phyloP scores from a whole-genome alignment of 2,329 filamentous ascomycete species.

The Lasiodiplodia sp. region DNA sequence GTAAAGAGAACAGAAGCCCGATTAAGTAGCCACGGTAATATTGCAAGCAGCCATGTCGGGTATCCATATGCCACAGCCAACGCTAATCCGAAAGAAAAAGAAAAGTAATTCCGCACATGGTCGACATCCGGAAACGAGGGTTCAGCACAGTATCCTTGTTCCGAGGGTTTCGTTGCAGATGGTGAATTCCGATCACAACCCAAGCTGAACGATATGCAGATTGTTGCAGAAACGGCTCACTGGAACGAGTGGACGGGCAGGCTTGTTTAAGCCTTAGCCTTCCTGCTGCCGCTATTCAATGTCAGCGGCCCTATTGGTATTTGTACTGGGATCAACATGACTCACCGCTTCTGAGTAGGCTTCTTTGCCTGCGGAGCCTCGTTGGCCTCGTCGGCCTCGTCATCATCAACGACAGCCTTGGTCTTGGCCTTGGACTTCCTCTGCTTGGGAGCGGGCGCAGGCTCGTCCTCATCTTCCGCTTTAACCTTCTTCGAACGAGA shows the following conservation, averaged over 20 bases:
- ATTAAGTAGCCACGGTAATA: conserved; percentile 3
- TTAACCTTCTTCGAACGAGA: conserved; percentile 46
- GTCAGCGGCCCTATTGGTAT: neutral
- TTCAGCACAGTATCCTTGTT: neutral
- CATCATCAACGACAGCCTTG: neutral
- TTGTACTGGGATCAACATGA: neutral
- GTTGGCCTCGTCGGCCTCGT: neutral
- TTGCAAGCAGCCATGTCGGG: conserved; percentile 15
- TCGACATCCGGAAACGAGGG: neutral
- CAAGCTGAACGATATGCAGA: neutral
- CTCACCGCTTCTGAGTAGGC: conserved; percentile 25
- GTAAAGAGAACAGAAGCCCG: neutral
- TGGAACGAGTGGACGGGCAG: neutral
- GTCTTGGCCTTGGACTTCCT: conserved; percentile 19
- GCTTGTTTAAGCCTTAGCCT: conserved; percentile 16
- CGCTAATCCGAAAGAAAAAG: neutral
- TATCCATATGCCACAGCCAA: conserved; percentile 7
- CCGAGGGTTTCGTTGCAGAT: neutral
- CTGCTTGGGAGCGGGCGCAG: neutral
- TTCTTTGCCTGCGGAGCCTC: conserved; percentile 20
- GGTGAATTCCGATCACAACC: neutral
- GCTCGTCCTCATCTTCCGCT: conserved; percentile 7
- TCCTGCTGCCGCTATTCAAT: neutral
- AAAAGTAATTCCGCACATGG: conserved; percentile 11
- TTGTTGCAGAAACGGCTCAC: neutral